Evolutionary conservation across 345 rosid species (phyloP).

Genomic region (Eucalyptus melliodora): DNA sequence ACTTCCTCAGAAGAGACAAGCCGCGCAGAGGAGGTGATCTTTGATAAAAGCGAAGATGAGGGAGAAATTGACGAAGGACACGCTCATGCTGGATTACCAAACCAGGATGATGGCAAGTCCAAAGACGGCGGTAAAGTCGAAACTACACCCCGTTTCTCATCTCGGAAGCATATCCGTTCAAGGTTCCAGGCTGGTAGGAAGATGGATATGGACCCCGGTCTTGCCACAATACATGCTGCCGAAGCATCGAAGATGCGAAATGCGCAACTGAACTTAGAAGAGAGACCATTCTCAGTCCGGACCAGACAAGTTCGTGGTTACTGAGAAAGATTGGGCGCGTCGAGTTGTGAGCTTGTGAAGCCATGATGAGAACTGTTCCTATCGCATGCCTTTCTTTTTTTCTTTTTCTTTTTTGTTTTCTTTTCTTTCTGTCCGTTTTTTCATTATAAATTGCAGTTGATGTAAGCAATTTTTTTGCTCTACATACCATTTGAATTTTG

Average conservation of each 20-base stretch:
- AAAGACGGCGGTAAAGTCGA: neutral
- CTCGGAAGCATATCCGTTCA: conserved; percentile 3
- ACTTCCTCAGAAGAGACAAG: neutral
- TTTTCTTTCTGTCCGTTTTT: neutral
- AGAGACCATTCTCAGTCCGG: conserved; percentile 43
- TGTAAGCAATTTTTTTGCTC: neutral
- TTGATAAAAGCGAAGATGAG: neutral
- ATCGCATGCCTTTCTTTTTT: neutral
- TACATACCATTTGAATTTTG: neutral
- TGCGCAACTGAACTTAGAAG: neutral
- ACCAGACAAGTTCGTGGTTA: conserved; percentile 53
- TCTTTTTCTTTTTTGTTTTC: neutral
- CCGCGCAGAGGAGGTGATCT: neutral
- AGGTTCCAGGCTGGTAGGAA: conserved; percentile 15
- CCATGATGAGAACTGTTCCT: neutral
- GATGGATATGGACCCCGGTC: conserved; percentile 1
- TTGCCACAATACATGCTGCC: neutral
- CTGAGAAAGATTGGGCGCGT: conserved; percentile 9
- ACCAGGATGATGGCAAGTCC: neutral
- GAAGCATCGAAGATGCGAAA: neutral
- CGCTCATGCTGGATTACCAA: neutral
- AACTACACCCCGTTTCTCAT: neutral
- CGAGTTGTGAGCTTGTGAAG: neutral
- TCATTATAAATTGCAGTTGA: neutral
- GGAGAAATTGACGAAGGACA: neutral